These are phyloP conservation scores for Tagetes patula DNA, from an alignment of 129 eudicot species.

Conservation along the genomic window DNA sequence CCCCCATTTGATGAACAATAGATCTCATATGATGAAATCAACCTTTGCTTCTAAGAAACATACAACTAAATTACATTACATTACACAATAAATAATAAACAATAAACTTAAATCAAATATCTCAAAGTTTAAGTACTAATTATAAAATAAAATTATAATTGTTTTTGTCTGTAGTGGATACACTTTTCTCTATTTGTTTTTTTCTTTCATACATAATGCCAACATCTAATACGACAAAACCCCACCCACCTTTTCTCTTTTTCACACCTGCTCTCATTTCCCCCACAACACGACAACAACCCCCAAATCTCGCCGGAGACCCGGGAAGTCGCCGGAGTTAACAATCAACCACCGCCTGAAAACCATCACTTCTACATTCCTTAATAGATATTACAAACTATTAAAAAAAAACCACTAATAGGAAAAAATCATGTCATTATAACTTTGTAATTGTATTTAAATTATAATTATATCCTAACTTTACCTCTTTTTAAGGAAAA, in stretches of 20 bases:
- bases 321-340: conserved; percentile 3
- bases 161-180: conserved; percentile 28
- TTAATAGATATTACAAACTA: background rate
- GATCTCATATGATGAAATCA: too few species aligned
- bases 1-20: too few species aligned
- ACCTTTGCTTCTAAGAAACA: background rate
- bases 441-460: too few species aligned
- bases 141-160: background rate
- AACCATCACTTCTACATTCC: background rate
- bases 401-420: too few species aligned
- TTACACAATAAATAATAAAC: background rate
- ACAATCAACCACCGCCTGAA: conserved; percentile 5
- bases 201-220: conserved; percentile 29
- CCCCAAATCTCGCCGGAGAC: conserved; percentile 29
- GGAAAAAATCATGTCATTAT: too few species aligned
- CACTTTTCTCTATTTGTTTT: conserved; percentile 25
- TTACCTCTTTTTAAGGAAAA: too few species aligned
- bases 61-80: background rate
- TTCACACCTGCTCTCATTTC: conserved; percentile 35
- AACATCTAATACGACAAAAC: conserved; percentile 41
- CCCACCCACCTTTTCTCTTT: conserved; percentile 29
- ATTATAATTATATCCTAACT: too few species aligned
- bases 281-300: conserved; percentile 32
- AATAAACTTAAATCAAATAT: background rate
- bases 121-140: background rate